Evolutionary conservation across 345 rosid genomes (phyloP).

Genomic region (Microthlaspi erraticum): DNA sequence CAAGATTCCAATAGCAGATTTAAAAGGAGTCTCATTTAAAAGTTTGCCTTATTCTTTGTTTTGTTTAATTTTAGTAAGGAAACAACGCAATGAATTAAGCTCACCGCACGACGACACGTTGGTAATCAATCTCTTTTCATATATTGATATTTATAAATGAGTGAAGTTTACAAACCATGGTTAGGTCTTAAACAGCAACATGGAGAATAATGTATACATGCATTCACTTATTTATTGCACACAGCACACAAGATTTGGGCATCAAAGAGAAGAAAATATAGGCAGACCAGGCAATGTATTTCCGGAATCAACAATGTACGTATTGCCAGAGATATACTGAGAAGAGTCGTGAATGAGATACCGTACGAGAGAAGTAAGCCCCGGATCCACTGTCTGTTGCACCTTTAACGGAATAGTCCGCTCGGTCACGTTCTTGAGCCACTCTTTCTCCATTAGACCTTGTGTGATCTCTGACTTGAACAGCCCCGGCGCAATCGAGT

Average conservation of each 20-base stretch:
- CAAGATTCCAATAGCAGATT: not conserved
- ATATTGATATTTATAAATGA: no score
- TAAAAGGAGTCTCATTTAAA: no score
- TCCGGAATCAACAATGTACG: constrained; percentile 62
- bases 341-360: constrained; percentile 74
- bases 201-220: not conserved
- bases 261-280: constrained; percentile 54
- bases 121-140: no score
- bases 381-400: constrained; percentile 60
- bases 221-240: not conserved
- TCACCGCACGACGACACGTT: no score
- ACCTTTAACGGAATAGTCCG: constrained; percentile 51
- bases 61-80: not conserved
- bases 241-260: not conserved
- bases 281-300: constrained; percentile 61
- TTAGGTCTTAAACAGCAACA: not conserved
- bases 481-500: constrained; percentile 71
- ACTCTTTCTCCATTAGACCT: constrained; percentile 56
- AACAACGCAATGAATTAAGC: not conserved
- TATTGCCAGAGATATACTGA: constrained; percentile 55
- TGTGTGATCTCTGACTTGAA: constrained; percentile 73
- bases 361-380: constrained; percentile 61
- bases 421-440: constrained; percentile 54
- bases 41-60: not conserved
- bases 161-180: no score